phyloP scores from a whole-genome alignment of 2,329 filamentous ascomycete species.

The Cladosporium cucumerinum region DNA sequence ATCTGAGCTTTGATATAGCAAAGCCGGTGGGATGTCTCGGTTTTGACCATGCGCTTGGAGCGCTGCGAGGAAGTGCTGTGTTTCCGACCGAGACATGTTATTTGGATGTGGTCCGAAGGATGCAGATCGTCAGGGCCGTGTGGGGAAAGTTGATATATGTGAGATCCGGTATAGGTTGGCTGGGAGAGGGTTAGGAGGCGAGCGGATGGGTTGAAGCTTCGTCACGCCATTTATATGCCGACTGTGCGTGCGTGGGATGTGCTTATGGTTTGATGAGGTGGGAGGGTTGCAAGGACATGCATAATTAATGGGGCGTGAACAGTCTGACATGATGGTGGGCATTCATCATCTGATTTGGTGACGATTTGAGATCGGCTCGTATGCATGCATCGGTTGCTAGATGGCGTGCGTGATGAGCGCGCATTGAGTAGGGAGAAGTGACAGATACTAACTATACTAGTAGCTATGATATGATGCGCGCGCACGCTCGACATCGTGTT shows the following conservation, averaged over 20 bases:
- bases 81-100: not conserved
- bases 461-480: not conserved
- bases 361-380: not conserved
- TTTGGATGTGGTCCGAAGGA: not conserved
- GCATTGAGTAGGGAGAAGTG: not conserved
- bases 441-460: not conserved
- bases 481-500: not conserved
- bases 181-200: not conserved
- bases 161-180: not conserved
- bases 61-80: not conserved
- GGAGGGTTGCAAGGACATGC: not conserved
- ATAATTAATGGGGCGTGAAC: not conserved
- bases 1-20: constrained; percentile 7
- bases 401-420: not conserved
- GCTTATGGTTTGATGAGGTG: not conserved
- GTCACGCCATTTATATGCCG: not conserved
- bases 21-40: not conserved
- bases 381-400: not conserved
- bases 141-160: not conserved
- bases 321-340: not conserved
- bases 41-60: not conserved
- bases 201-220: not conserved
- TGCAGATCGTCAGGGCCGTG: constrained; percentile 10
- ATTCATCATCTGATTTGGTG: not conserved
- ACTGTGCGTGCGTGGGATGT: not conserved